Evolutionary conservation across 176 grass and related monocot species (phyloP).

Genomic region (Tillandsia leiboldiana): DNA sequence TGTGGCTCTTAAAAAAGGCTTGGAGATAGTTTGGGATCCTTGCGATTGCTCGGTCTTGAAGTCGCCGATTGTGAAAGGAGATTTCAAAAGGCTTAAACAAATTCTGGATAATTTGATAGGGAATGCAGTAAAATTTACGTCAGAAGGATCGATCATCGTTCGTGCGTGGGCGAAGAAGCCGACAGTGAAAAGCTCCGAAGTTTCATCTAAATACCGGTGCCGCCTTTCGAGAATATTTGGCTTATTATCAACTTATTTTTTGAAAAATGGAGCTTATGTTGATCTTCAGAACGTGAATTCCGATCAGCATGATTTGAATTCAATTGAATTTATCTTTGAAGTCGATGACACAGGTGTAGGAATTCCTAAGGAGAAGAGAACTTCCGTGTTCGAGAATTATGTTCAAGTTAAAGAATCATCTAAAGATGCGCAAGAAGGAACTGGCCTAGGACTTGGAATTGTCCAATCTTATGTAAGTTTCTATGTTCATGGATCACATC

Average conservation of each 20-base stretch:
- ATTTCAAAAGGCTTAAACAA: constrained; percentile 46
- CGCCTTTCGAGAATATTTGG: not conserved
- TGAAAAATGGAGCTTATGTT: not conserved
- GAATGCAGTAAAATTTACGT: constrained; percentile 75
- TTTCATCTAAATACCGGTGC: constrained; percentile 22
- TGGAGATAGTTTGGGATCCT: constrained; percentile 83
- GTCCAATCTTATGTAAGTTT: constrained; percentile 80
- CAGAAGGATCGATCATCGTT: constrained; percentile 38
- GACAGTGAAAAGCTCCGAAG: constrained; percentile 8
- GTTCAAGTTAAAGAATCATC: constrained; percentile 55
- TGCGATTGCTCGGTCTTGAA: constrained; percentile 56
- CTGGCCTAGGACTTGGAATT: constrained; percentile 74
- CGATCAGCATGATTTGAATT: constrained; percentile 18
- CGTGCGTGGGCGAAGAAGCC: constrained; percentile 52
- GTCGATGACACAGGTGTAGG: constrained; percentile 67
- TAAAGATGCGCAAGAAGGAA: constrained; percentile 37
- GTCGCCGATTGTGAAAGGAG: constrained; percentile 27
- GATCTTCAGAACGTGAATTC: not conserved
- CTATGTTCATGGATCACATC: not conserved
- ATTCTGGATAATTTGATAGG: constrained; percentile 78
- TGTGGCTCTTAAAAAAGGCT: constrained; percentile 28
- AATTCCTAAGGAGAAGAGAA: constrained; percentile 54
- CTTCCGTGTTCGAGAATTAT: constrained; percentile 75
- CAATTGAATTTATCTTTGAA: constrained; percentile 56
- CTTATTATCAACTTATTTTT: constrained; percentile 1